These are phyloP conservation scores for Calocybe gangraenosa DNA, from an alignment of 768 basidiomycete species.

Conservation along the genomic window DNA sequence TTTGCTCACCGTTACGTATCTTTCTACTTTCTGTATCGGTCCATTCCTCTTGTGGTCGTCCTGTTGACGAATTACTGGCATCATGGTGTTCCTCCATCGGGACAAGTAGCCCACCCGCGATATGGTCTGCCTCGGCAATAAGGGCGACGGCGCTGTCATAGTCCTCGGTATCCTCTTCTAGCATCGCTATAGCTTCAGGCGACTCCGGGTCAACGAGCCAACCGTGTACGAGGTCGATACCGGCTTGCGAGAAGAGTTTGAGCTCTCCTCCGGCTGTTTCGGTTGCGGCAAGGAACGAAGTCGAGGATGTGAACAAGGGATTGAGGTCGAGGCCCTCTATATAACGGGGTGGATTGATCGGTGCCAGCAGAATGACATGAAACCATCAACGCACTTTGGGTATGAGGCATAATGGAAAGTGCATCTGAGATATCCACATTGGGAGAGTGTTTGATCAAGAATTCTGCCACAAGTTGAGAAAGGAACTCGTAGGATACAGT, in stretches of 20 bases:
- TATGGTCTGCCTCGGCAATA: slow-evolving; percentile 77
- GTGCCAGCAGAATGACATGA: background rate
- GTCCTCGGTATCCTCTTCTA: slow-evolving; percentile 42
- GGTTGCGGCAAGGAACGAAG: slow-evolving; percentile 60
- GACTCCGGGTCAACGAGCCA: slow-evolving; percentile 80
- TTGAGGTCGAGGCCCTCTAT: slow-evolving; percentile 88
- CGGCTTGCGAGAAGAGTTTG: slow-evolving; percentile 78
- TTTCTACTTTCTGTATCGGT: slow-evolving; percentile 55
- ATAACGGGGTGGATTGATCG: background rate
- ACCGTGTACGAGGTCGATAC: slow-evolving; percentile 81
- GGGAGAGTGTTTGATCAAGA: slow-evolving; percentile 58
- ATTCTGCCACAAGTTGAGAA: slow-evolving; percentile 78
- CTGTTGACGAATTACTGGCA: slow-evolving; percentile 9
- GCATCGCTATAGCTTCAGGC: slow-evolving; percentile 51
- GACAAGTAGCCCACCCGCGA: slow-evolving; percentile 61
- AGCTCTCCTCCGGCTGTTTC: slow-evolving; percentile 67
- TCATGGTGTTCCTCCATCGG: slow-evolving; percentile 27
- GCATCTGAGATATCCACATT: slow-evolving; percentile 68
- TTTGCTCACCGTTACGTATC: slow-evolving; percentile 64
- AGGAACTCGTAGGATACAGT: slow-evolving; percentile 84
- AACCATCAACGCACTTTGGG: slow-evolving; percentile 54
- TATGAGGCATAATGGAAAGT: slow-evolving; percentile 70
- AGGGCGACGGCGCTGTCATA: slow-evolving; percentile 73
- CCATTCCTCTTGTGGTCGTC: slow-evolving; percentile 25
- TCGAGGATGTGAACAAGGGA: slow-evolving; percentile 69